Evolutionary conservation across 371 early-diverging fungal genomes (phyloP).

Genomic region (Syncephalastrum contaminatum): DNA sequence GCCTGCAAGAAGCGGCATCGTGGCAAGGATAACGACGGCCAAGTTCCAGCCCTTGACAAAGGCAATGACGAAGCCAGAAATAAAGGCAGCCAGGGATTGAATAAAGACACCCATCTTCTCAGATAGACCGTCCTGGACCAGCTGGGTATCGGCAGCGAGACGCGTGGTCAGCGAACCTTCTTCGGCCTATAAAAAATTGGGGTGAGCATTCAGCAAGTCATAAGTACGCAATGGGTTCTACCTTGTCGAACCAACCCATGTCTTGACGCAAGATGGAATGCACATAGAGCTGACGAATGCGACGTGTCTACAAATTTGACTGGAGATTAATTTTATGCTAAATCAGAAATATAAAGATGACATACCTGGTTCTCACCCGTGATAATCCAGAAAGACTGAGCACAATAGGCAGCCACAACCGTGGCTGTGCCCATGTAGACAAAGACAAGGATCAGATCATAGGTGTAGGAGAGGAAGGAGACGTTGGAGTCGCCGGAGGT

Average conservation of each 20-base stretch:
- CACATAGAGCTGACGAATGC: slow-evolving; percentile 57
- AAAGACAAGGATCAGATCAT: slow-evolving; percentile 34
- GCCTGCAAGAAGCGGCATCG: slow-evolving; percentile 61
- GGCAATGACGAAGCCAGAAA: slow-evolving; percentile 87
- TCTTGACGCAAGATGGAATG: slow-evolving; percentile 86
- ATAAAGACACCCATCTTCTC: slow-evolving; percentile 82
- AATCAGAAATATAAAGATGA: too few species aligned
- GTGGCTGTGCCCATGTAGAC: slow-evolving; percentile 49
- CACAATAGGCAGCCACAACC: slow-evolving; percentile 32
- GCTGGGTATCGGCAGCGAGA: slow-evolving; percentile 75
- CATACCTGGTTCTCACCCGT: slow-evolving; percentile 26
- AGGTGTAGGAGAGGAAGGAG: slow-evolving; percentile 8
- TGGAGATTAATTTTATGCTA: too few species aligned
- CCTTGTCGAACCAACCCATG: slow-evolving; percentile 87
- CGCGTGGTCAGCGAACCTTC: slow-evolving; percentile 72
- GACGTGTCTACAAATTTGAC: slow-evolving; percentile 22
- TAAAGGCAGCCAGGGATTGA: slow-evolving; percentile 69
- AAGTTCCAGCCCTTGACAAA: slow-evolving; percentile 86
- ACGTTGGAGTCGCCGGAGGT: slow-evolving; percentile 15
- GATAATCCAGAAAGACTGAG: slow-evolving; percentile 41
- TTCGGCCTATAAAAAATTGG: slow-evolving; percentile 33
- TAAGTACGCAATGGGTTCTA: too few species aligned
- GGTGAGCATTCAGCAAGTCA: too few species aligned
- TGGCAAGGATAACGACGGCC: slow-evolving; percentile 71
- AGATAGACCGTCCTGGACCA: slow-evolving; percentile 84